A percentile compares a stretch with the other conserved stretches of the same genome.
Conservation (phyloP, 1,139 yeast species). For the Zygotorulaspora mrakii region DNA sequence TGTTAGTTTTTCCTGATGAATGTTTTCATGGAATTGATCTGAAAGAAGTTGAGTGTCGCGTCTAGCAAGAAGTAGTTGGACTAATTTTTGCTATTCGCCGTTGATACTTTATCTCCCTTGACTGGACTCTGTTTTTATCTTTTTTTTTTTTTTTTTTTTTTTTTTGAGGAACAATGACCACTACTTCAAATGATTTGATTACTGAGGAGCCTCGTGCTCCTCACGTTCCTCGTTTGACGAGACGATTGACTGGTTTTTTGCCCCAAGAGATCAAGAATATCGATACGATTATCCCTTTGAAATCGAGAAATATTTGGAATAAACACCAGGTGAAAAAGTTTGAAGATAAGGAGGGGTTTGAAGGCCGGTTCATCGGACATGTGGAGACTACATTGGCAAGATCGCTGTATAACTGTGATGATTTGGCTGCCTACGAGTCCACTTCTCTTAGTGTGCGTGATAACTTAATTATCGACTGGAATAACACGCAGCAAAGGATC, state of each 20-base stretch:
- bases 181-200: conserved; percentile 29
- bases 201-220: conserved; percentile 33
- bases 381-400: conserved; percentile 89
- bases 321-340: conserved; percentile 56
- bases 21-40: too few relatives aligned
- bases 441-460: conserved; percentile 77
- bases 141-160: too few relatives aligned
- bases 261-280: conserved; percentile 83
- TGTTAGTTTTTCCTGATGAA: too few relatives aligned
- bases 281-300: conserved; percentile 76
- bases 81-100: not conserved
- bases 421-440: conserved; percentile 89
- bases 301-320: conserved; percentile 74
- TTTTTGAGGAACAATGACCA: conserved; percentile 6
- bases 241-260: conserved; percentile 86
- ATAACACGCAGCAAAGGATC: conserved; percentile 86
- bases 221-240: conserved; percentile 42
- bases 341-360: conserved; percentile 55
- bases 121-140: too few relatives aligned
- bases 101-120: too few relatives aligned
- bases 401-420: conserved; percentile 87
- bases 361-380: conserved; percentile 69
- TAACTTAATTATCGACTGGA: conserved; percentile 81
- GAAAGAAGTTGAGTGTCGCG: too few relatives aligned
- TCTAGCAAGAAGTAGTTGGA: too few relatives aligned